Conservation (phyloP, 495 filamentous ascomycete genomes). For the Cercophora scortea region DNA sequence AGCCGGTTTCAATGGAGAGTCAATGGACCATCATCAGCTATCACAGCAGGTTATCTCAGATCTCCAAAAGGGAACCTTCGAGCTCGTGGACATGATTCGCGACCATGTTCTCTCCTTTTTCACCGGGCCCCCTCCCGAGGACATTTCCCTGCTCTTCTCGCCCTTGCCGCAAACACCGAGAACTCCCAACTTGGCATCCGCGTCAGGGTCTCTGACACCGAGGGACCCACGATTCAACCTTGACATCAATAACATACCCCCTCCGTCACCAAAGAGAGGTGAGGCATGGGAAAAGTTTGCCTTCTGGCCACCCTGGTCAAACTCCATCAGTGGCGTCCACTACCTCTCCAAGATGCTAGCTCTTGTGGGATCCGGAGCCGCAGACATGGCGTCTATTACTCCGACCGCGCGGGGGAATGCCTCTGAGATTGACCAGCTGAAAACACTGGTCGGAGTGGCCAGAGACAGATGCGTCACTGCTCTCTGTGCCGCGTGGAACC, state of each 20-base stretch:
- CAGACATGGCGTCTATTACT: slow-evolving; percentile 71
- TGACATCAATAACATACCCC: slow-evolving; percentile 66
- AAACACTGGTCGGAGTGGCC: slow-evolving; percentile 61
- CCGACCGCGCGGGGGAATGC: slow-evolving; percentile 52
- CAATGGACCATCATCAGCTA: slow-evolving; percentile 75
- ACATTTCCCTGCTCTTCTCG: slow-evolving; percentile 76
- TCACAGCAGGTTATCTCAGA: slow-evolving; percentile 60
- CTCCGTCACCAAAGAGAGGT: slow-evolving; percentile 65
- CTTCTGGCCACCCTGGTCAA: slow-evolving; percentile 92
- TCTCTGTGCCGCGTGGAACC: slow-evolving; percentile 76
- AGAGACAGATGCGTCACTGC: slow-evolving; percentile 77
- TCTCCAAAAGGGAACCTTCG: slow-evolving; percentile 68
- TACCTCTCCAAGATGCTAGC: slow-evolving; percentile 76
- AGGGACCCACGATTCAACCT: slow-evolving; percentile 68
- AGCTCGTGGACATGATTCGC: slow-evolving; percentile 73
- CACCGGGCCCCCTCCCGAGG: slow-evolving; percentile 81
- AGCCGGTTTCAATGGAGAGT: slow-evolving; percentile 74
- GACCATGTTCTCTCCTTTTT: slow-evolving; percentile 75
- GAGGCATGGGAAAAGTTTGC: slow-evolving; percentile 90
- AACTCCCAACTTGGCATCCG: slow-evolving; percentile 46
- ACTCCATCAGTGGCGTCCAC: slow-evolving; percentile 78
- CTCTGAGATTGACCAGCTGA: slow-evolving; percentile 57
- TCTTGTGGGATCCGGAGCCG: slow-evolving; percentile 74
- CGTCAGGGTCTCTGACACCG: slow-evolving; percentile 36
- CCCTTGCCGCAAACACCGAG: slow-evolving; percentile 66